Percentiles rank a stretch among this genome's conserved stretches.
phyloP scores from a whole-genome alignment of 176 grass and related monocot species.

The maize (Zea mays) region Zm-B73-REFERENCE-NAM-5.0 NC_050100.1:212658501-212659000 shows the following conservation, averaged over 20 bases:
- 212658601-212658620: slow-evolving; percentile 28
- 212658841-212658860: slow-evolving; percentile 32
- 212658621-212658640: slow-evolving; percentile 42
- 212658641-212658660: slow-evolving; percentile 43
- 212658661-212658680: slow-evolving; percentile 36
- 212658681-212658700: background rate
- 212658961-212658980: slow-evolving; percentile 23
- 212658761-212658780: slow-evolving; percentile 11
- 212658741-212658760: slow-evolving; percentile 4
- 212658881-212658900: slow-evolving; percentile 44
- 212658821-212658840: background rate
- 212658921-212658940: slow-evolving; percentile 54
- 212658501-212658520: slow-evolving; percentile 16
- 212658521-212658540: slow-evolving; percentile 34
- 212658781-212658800: slow-evolving; percentile 24
- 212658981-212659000: background rate
- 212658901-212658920: slow-evolving; percentile 47
- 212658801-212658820: background rate
- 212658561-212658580: slow-evolving; percentile 65
- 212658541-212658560: slow-evolving; percentile 30
- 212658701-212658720: background rate
- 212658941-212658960: slow-evolving; percentile 39
- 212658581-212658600: slow-evolving; percentile 44
- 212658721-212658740: slow-evolving; percentile 27
- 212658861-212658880: slow-evolving; percentile 29